Conservation (phyloP, 345 rosid genomes). For the Erysimum cheiranthoides region DNA sequence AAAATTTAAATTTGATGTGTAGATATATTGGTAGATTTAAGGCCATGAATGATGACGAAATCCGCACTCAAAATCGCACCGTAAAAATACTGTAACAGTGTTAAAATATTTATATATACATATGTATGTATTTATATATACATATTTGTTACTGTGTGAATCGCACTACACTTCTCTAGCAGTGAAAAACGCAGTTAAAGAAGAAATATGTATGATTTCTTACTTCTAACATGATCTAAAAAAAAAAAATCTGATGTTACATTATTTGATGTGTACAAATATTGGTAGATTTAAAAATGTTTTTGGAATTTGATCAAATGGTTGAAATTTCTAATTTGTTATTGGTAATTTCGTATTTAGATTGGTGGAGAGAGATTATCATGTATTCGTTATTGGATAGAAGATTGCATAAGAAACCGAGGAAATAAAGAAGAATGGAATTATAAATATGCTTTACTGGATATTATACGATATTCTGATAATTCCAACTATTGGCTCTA, state of each 20-base stretch:
- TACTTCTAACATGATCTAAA: too few relatives aligned
- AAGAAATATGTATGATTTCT: too few relatives aligned
- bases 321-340: neutral
- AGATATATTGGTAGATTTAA: neutral
- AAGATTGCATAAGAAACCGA: constrained; percentile 10
- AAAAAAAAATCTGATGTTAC: too few relatives aligned
- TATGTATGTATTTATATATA: too few relatives aligned
- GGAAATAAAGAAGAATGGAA: neutral
- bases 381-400: neutral
- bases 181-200: too few relatives aligned
- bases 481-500: constrained; percentile 26
- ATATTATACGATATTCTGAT: constrained; percentile 14
- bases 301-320: neutral
- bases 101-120: too few relatives aligned
- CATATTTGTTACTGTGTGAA: too few relatives aligned
- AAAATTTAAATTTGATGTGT: neutral
- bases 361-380: neutral
- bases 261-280: neutral
- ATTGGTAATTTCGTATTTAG: neutral
- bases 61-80: too few relatives aligned
- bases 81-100: too few relatives aligned
- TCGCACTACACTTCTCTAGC: too few relatives aligned
- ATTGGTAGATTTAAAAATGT: neutral
- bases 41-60: too few relatives aligned
- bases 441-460: constrained; percentile 14